phyloP scores from a whole-genome alignment of 139 green algal genomes.

The Parachlorella kessleri region DNA sequence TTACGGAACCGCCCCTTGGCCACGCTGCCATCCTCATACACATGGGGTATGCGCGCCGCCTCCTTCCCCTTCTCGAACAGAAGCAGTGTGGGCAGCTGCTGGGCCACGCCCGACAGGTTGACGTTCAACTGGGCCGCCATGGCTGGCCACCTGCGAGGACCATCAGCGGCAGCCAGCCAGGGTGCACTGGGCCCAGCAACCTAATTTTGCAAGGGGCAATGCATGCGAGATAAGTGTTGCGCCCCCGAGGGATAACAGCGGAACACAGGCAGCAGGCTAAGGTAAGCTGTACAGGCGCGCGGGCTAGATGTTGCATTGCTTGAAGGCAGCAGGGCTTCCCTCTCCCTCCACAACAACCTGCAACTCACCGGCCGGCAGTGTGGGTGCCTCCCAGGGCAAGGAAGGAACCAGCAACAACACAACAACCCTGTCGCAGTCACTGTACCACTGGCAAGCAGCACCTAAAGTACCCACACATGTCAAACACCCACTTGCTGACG shows the following conservation, averaged over 20 bases:
- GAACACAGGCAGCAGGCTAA: not conserved
- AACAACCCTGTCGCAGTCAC: too few relatives aligned
- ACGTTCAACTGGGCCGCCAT: slow-evolving; percentile 28
- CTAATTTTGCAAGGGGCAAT: not conserved
- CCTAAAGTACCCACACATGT: too few relatives aligned
- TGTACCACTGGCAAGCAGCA: too few relatives aligned
- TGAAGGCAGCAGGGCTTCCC: too few relatives aligned
- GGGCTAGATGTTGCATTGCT: too few relatives aligned
- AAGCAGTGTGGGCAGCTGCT: slow-evolving; percentile 67
- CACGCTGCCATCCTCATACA: slow-evolving; percentile 44
- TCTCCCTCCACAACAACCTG: too few relatives aligned
- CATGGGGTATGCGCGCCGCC: slow-evolving; percentile 52
- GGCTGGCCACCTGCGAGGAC: slow-evolving; percentile 41
- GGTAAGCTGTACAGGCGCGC: not conserved
- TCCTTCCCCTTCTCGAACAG: slow-evolving; percentile 58
- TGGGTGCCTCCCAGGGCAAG: too few relatives aligned
- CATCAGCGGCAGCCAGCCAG: not conserved
- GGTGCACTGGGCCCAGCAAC: not conserved
- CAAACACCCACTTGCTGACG: slow-evolving; percentile 18
- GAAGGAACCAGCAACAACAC: too few relatives aligned
- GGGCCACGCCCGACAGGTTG: slow-evolving; percentile 11
- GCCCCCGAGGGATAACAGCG: not conserved
- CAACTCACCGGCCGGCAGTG: too few relatives aligned
- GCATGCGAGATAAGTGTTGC: too few relatives aligned
- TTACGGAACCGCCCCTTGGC: slow-evolving; percentile 16